Evolutionary conservation across 257 asterid genomes (phyloP), one percentile per base, ranked within the genome.

Genomic region (Euphrasia confusa): DNA sequence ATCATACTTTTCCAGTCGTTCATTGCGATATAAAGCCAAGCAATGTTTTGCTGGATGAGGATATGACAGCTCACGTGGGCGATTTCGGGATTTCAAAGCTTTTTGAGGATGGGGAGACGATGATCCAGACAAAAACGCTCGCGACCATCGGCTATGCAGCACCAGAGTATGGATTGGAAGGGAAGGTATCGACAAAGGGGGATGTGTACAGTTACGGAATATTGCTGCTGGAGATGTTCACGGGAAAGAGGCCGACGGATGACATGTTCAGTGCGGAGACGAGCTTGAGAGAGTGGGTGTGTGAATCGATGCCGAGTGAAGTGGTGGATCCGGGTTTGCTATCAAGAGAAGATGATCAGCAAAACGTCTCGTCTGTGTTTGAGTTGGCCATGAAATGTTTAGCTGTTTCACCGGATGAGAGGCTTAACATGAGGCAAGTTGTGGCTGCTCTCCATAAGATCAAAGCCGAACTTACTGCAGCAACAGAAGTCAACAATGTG

Each of bases 21-120:
- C 60, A 24, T 26, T 55, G 60, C 35, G 60, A 55, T 28, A 11
- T 55, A 14, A 55, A 55, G 39, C 60, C 60, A 8, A 55, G 60
- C 60, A 55, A 55, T 55, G 60, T 55, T 11, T 55, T 55, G 60
- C 18, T 55, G 1, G 60, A 55, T 12, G 60, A 55, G 15, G 60
- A 55, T 0, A 55, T 55, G 60, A 28, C 15, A 3, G 60, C 60
- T 4, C 60, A 55, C 10, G 39, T 55, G 2, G 39, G 40, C 4
- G 60, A 55, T 55, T 55, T 55, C 35, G 60, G 60, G 0, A 55
- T 55, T 24, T 26, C 60, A 3, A 55, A 55, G 18, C 39, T 55
- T 26, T 12, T 55, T 2, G 60, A 28, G 8, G 60, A 55, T 5
- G 60, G 60, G 3, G 60, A 55, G 39, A 55, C 39, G 5, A 55